These are phyloP conservation scores for Athelia psychrophila DNA, from an alignment of 1,284 basidiomycete species.

Conservation along the genomic window DNA sequence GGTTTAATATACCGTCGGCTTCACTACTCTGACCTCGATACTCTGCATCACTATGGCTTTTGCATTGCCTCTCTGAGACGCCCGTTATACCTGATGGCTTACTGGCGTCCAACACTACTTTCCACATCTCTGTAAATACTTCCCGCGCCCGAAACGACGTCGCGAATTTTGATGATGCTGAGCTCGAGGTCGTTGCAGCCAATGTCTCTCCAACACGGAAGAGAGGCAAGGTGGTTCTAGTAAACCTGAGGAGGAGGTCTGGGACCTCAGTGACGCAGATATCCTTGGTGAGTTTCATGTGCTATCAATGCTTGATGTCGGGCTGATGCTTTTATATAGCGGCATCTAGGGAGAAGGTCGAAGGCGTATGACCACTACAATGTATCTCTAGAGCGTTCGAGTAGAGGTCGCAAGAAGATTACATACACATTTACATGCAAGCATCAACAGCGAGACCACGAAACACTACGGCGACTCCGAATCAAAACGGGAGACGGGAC, in stretches of 20 bases:
- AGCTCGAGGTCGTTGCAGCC: not conserved
- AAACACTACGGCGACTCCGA: not conserved
- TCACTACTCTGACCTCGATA: not conserved
- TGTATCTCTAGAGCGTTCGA: not conserved
- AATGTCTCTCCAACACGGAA: not conserved
- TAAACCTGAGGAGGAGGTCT: not conserved
- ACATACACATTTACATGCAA: not conserved
- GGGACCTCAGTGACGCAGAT: not conserved
- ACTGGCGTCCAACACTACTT: not conserved
- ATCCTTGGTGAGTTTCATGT: not conserved
- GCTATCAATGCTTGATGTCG: not conserved
- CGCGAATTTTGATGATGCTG: not conserved
- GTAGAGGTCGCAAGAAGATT: not conserved
- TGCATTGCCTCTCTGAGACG: not conserved
- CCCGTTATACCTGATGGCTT: not conserved
- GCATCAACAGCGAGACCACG: not conserved
- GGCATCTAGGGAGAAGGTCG: not conserved
- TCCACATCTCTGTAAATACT: not conserved
- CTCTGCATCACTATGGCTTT: not conserved
- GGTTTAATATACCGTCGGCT: not conserved
- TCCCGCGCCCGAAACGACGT: not conserved
- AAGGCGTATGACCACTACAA: not conserved
- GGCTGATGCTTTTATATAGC: not conserved
- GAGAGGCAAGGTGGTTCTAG: not conserved
- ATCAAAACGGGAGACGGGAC: not conserved